Evolutionary conservation across 2,329 filamentous ascomycete genomes (phyloP), one percentile per base, ranked within the genome.

Genomic region (Aspergillus luchuensis): DNA sequence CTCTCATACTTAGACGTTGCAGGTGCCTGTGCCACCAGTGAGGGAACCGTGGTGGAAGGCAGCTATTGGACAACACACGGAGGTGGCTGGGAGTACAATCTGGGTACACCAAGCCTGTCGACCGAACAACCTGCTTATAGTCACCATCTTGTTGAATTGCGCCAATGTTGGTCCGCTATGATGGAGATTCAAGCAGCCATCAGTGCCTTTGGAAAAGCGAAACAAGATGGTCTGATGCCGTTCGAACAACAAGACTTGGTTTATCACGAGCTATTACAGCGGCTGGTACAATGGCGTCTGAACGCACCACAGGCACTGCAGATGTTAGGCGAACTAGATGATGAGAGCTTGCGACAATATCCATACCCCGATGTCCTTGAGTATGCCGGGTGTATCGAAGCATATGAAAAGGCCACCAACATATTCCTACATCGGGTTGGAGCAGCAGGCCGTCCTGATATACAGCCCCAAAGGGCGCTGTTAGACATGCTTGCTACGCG

Each of bases 1-100:
- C 69, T 78, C 36, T 76, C 73, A 2, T 77, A 76, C 57, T 73
- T 78, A 17, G 75, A 78, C 51, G 75, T 77, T 19, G 76, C 76
- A 0, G 76, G 76, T 28, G 72, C 76, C 10, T 76, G 75, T 58
- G 73, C 74, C 4, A 75, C 74, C 5, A 72, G 72, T 19, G 73
- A 76, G 28, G 74, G 72, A 2, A 76, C 75, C 4, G 67, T 77
- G 7, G 72, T 77, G 10, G 67, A 75, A 53, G 75, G 75, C 2
- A 73, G 71, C 59, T 78, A 78, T 55, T 77, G 76, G 75, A 70
- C 72, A 59, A 75, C 72, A 1, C 67, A 74, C n/a, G 75, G 71
- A 4, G 72, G 73, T 7, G 73, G 72, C 2, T 77, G 74, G 74
- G 73, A 78, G 59, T 75, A 76, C 57, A 76, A 75, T 51, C 64